Evolutionary conservation across 2,329 filamentous ascomycete genomes (phyloP), one percentile per base, ranked within the genome.

Genomic region (Fusarium sp.): DNA sequence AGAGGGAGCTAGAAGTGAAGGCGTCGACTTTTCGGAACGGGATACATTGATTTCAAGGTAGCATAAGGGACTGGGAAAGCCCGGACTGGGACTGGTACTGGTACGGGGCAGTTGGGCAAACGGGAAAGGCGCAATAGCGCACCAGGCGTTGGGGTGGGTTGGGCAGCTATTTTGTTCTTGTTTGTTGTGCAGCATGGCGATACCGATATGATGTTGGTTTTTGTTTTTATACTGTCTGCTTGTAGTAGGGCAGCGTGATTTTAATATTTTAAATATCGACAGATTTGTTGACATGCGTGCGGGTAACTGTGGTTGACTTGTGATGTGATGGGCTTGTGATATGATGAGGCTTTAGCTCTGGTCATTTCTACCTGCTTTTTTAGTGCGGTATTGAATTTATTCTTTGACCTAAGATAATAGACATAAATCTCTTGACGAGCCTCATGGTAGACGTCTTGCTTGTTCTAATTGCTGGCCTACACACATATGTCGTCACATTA

Each of bases 181-280:
- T 50, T 64, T 77, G 70, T 75, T 81, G 73, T 72, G 74, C 77
- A 81, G 78, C 80, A 82, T 82, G 79, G 79, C 79, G 79, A 77
- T 76, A 76, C 77, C 76, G 73, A 79, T 75, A 77, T 75, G 70
- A 79, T 76, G 73, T 76, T 66, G 71, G 66, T 62, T 64, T 64
- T 74, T 67, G 56, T 69, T 62, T 62, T 69, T 77, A 67, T 47
- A 66, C 69, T 75, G 62, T 67, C 68, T 69, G 52, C 63, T 47
- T 71, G 35, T 63, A 40, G 37, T n/a, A 66, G 7, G 42, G 56
- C 38, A 62, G 69, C 64, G 59, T 52, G 62, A 60, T 64, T 69
- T 45, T 62, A 56, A 60, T 67, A 69, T 64, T 58, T 13, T 56
- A 61, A 42, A 62, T 24, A 60, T 18, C 42, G n/a, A 62, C 45